Percentiles rank a stretch among this genome's conserved stretches.
phyloP scores from a whole-genome alignment of 2,329 filamentous ascomycete genomes.

The Rutstroemia sp. region DNA sequence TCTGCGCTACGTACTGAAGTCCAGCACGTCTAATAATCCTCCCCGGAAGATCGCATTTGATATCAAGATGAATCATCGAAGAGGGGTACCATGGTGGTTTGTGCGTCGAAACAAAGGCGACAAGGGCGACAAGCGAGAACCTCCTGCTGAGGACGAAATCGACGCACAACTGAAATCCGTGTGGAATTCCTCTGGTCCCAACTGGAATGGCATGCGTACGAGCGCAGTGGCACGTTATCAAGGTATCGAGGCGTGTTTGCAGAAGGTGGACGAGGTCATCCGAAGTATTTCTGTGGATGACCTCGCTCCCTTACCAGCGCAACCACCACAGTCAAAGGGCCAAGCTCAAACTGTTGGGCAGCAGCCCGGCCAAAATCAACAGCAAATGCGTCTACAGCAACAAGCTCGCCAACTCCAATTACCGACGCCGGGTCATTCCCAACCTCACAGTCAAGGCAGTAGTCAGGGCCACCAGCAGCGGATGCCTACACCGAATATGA shows the following conservation, averaged over 20 bases:
- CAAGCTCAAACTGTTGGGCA: neutral
- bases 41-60: conserved; percentile 41
- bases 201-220: conserved; percentile 41
- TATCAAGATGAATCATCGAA: conserved; percentile 42
- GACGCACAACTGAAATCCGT: conserved; percentile 36
- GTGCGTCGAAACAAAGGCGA: conserved; percentile 17
- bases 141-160: conserved; percentile 26
- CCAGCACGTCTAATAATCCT: conserved; percentile 19
- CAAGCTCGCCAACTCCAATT: conserved; percentile 7
- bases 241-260: conserved; percentile 32
- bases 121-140: conserved; percentile 20
- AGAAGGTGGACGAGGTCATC: conserved; percentile 23
- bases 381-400: neutral
- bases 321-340: conserved; percentile 3
- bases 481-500: conserved; percentile 9
- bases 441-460: conserved; percentile 13
- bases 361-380: neutral
- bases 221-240: conserved; percentile 39
- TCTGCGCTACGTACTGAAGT: conserved; percentile 43
- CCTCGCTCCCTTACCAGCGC: neutral
- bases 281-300: conserved; percentile 13
- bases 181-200: conserved; percentile 38
- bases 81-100: conserved; percentile 34
- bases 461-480: conserved; percentile 2
- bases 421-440: conserved; percentile 12